phyloP scores from a whole-genome alignment of 768 basidiomycete genomes.

The Floccularia luteovirens region DNA sequence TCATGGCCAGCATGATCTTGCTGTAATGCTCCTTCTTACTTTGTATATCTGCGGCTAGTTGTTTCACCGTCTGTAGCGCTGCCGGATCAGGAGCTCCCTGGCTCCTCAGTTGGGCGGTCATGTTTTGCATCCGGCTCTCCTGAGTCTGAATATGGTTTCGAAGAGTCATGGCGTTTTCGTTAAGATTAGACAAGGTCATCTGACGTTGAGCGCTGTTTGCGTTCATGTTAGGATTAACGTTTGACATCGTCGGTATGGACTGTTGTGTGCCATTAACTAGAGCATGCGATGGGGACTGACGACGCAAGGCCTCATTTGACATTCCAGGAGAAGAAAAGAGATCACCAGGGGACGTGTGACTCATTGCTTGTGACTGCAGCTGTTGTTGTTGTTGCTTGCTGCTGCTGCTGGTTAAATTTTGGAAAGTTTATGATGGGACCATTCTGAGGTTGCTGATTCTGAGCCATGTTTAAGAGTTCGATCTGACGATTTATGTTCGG shows the following conservation, averaged over 20 bases:
- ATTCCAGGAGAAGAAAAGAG: slow-evolving; percentile 42
- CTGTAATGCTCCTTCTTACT: neutral
- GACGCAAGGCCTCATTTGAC: slow-evolving; percentile 37
- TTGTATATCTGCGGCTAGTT: neutral
- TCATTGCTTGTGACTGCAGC: slow-evolving; percentile 20
- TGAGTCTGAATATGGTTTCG: neutral
- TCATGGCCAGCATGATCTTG: no score
- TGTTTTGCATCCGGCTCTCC: neutral
- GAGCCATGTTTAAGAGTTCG: slow-evolving; percentile 37
- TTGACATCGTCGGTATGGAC: slow-evolving; percentile 3
- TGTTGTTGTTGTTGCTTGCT: slow-evolving; percentile 20
- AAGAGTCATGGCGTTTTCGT: neutral
- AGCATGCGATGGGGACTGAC: slow-evolving; percentile 36
- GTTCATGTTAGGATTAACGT: neutral
- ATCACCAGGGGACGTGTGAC: slow-evolving; percentile 30
- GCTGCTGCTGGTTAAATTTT: slow-evolving; percentile 22
- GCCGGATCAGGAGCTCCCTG: neutral
- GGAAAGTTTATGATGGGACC: slow-evolving; percentile 20
- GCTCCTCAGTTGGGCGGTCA: neutral
- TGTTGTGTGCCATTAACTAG: slow-evolving; percentile 15
- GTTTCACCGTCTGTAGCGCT: neutral
- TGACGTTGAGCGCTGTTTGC: neutral
- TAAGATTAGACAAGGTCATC: neutral
- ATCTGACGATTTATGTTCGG: slow-evolving; percentile 26
- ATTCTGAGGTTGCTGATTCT: slow-evolving; percentile 38